Conservation (phyloP, 2,329 filamentous ascomycete species). For the Mycosphaerella arachidis region DNA sequence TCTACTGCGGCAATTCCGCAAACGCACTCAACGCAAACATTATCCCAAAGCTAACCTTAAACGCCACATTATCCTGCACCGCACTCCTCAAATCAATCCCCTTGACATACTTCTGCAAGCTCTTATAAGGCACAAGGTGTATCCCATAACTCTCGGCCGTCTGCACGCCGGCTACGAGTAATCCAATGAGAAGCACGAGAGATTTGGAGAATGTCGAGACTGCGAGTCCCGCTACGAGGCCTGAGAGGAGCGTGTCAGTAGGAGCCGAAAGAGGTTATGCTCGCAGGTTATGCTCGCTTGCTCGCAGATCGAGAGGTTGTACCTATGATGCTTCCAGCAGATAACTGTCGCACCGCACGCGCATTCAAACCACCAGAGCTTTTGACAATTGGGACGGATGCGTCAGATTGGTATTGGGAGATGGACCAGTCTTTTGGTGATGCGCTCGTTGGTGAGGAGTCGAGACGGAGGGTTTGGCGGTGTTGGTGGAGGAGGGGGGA, state of each 20-base stretch:
- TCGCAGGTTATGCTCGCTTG: no score
- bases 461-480: slow-evolving; percentile 35
- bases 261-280: no score
- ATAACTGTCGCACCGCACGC: slow-evolving; percentile 42
- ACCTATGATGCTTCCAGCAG: slow-evolving; percentile 45
- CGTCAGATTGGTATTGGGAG: slow-evolving; percentile 37
- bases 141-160: slow-evolving; percentile 50
- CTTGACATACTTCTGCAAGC: slow-evolving; percentile 49
- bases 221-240: slow-evolving; percentile 59
- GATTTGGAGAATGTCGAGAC: slow-evolving; percentile 68
- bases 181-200: slow-evolving; percentile 62
- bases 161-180: slow-evolving; percentile 60
- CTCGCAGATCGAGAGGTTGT: neutral
- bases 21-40: slow-evolving; percentile 70
- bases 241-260: slow-evolving; percentile 35
- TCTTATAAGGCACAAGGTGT: slow-evolving; percentile 46
- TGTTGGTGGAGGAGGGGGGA: slow-evolving; percentile 27
- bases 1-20: slow-evolving; percentile 43
- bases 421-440: slow-evolving; percentile 38
- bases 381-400: slow-evolving; percentile 36
- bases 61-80: slow-evolving; percentile 56
- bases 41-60: slow-evolving; percentile 65
- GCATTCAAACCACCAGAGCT: slow-evolving; percentile 40
- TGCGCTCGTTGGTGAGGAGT: slow-evolving; percentile 27
- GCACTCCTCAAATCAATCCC: slow-evolving; percentile 48